Percentiles rank a stretch among this genome's conserved stretches.
These are phyloP conservation scores for Kitagawia praeruptora DNA, from an alignment of 129 eudicot genomes.

Conservation along the genomic window DNA sequence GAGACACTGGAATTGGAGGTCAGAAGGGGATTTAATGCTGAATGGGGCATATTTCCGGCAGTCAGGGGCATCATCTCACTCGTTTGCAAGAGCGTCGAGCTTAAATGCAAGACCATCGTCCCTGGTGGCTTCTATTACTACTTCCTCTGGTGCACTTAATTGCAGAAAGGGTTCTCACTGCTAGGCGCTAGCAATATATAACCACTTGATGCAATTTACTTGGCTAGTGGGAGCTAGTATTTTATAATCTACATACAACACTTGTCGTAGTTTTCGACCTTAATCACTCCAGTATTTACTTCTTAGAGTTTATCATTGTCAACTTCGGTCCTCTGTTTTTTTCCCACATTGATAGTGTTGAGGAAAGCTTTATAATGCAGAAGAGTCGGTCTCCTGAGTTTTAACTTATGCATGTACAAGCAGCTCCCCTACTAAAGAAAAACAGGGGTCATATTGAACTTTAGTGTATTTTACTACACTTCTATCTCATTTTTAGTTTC, in stretches of 20 bases:
- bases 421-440: too few relatives aligned
- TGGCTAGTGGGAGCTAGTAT: not conserved
- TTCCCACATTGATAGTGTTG: not conserved
- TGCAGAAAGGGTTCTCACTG: constrained; percentile 58
- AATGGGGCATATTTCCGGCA: constrained; percentile 74
- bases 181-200: constrained; percentile 21
- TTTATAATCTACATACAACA: not conserved
- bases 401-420: too few relatives aligned
- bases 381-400: not conserved
- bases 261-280: not conserved
- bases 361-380: not conserved
- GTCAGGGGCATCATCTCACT: constrained; percentile 39
- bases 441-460: too few relatives aligned
- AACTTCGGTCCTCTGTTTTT: not conserved
- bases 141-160: constrained; percentile 50
- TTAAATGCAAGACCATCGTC: constrained; percentile 67
- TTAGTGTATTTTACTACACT: too few relatives aligned
- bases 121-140: constrained; percentile 51
- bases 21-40: constrained; percentile 80
- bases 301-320: not conserved
- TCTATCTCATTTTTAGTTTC: too few relatives aligned
- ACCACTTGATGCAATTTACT: not conserved
- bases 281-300: not conserved
- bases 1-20: constrained; percentile 84
- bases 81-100: constrained; percentile 73